These are phyloP conservation scores for Trametes cingulata DNA, from an alignment of 768 basidiomycete genomes.

Conservation along the genomic window DNA sequence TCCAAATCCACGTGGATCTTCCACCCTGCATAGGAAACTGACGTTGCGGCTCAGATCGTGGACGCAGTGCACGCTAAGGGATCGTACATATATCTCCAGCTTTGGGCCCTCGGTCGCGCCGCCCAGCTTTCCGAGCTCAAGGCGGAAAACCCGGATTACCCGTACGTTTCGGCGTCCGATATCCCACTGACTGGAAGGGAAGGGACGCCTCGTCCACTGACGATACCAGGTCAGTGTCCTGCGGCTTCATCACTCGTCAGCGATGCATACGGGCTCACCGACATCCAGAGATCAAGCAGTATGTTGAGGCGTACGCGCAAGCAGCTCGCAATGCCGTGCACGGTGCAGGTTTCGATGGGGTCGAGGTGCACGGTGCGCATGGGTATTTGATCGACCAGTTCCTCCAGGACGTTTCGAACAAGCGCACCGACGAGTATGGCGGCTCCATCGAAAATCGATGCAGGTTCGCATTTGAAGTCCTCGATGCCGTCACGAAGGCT, in stretches of 20 bases:
- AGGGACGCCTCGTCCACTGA: conserved; percentile 26
- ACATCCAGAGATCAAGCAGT: conserved; percentile 35
- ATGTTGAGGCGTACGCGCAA: conserved; percentile 31
- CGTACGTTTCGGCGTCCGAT: conserved; percentile 23
- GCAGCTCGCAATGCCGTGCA: conserved; percentile 32
- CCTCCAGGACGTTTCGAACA: conserved; percentile 40
- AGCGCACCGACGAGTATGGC: conserved; percentile 50
- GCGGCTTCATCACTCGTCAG: neutral
- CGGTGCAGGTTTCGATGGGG: conserved; percentile 32
- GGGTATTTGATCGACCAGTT: conserved; percentile 44
- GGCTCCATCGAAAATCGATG: conserved; percentile 49
- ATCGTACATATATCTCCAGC: conserved; percentile 52
- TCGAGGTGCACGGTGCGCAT: conserved; percentile 32
- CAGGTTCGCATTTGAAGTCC: conserved; percentile 46
- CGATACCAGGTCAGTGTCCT: conserved; percentile 13
- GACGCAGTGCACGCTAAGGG: conserved; percentile 55
- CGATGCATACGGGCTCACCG: neutral
- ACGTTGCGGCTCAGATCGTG: conserved; percentile 41
- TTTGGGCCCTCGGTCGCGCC: conserved; percentile 55
- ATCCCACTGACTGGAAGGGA: conserved; percentile 20
- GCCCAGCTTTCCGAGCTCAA: conserved; percentile 36
- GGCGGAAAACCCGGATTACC: conserved; percentile 34
- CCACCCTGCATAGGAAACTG: too few species aligned
- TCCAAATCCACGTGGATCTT: too few species aligned
- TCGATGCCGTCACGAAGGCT: conserved; percentile 40